Evolutionary conservation across 108 stramenopile species (phyloP).

Genomic region (Licmophora abbreviata): DNA sequence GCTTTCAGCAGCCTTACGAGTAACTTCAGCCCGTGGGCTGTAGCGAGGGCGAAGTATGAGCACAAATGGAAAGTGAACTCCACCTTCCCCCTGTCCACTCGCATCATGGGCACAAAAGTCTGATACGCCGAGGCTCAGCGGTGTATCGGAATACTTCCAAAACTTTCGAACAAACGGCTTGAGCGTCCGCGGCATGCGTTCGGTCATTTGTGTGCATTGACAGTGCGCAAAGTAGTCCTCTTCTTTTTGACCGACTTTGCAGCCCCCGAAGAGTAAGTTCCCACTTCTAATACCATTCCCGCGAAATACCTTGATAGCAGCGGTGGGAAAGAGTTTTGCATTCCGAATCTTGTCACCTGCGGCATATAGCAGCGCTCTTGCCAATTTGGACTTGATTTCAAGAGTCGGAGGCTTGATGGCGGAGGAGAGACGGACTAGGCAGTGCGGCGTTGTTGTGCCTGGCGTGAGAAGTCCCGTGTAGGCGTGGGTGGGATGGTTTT

Average conservation of each 20-base stretch:
- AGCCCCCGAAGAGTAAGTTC: conserved; percentile 25
- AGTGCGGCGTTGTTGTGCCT: conserved; percentile 15
- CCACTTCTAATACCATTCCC: conserved; percentile 9
- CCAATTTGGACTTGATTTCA: background rate
- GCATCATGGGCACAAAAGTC: conserved; percentile 15
- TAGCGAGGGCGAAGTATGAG: conserved; percentile 7
- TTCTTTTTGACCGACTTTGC: conserved; percentile 27
- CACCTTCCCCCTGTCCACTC: conserved; percentile 8
- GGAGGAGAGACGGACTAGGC: conserved; percentile 22
- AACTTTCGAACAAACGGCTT: conserved; percentile 17
- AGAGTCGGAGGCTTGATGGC: conserved; percentile 17
- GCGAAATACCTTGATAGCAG: conserved; percentile 21
- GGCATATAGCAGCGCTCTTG: conserved; percentile 9
- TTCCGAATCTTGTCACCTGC: conserved; percentile 12
- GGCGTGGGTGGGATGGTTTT: background rate
- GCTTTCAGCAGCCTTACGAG: background rate
- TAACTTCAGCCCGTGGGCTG: background rate
- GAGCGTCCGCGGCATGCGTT: conserved; percentile 11
- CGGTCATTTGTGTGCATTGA: conserved; percentile 23
- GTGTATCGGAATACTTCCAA: conserved; percentile 14
- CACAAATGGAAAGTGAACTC: conserved; percentile 20
- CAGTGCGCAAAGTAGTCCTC: conserved; percentile 28
- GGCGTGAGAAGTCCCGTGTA: conserved; percentile 21
- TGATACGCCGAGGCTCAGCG: conserved; percentile 18
- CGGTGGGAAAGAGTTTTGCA: conserved; percentile 17